These are phyloP conservation scores for Ocimum tenuiflorum DNA, from an alignment of 257 asterid species.

Conservation along the genomic window DNA sequence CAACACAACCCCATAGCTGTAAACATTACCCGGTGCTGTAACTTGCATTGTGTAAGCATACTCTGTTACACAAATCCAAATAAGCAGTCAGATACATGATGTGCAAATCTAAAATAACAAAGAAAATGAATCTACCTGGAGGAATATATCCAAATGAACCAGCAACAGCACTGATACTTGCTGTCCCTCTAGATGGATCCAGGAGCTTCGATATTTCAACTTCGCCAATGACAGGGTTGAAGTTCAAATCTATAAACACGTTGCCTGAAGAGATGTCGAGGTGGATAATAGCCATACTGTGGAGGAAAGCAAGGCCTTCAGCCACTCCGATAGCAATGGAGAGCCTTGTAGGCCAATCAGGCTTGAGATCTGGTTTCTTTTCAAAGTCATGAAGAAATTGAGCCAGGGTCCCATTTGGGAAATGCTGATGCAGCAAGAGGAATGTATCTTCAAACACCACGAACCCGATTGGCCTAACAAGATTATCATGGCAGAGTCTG, in stretches of 20 bases:
- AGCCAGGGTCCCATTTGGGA: constrained; percentile 61
- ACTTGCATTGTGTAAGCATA: constrained; percentile 99
- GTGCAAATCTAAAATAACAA: neutral
- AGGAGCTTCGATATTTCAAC: constrained; percentile 89
- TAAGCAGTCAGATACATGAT: neutral
- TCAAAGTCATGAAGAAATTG: constrained; percentile 57
- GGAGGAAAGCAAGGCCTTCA: constrained; percentile 83
- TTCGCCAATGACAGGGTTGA: constrained; percentile 70
- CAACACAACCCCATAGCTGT: constrained; percentile 85
- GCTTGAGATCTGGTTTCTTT: constrained; percentile 42
- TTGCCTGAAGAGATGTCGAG: constrained; percentile 89
- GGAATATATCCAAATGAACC: constrained; percentile 99
- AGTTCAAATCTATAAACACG: constrained; percentile 63
- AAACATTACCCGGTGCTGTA: constrained; percentile 95
- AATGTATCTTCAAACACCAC: constrained; percentile 66
- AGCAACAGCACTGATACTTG: constrained; percentile 96
- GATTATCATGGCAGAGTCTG: constrained; percentile 67
- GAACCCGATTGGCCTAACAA: constrained; percentile 78
- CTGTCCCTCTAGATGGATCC: constrained; percentile 92
- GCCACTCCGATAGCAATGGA: constrained; percentile 87
- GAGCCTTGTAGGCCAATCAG: constrained; percentile 80
- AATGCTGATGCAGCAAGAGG: constrained; percentile 63
- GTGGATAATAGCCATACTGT: constrained; percentile 78
- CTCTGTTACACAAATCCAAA: constrained; percentile 36
- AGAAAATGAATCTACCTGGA: constrained; percentile 52